Evolutionary conservation across 805 yeast genomes (phyloP).

Genomic region (Saturnispora serradocipensis): DNA sequence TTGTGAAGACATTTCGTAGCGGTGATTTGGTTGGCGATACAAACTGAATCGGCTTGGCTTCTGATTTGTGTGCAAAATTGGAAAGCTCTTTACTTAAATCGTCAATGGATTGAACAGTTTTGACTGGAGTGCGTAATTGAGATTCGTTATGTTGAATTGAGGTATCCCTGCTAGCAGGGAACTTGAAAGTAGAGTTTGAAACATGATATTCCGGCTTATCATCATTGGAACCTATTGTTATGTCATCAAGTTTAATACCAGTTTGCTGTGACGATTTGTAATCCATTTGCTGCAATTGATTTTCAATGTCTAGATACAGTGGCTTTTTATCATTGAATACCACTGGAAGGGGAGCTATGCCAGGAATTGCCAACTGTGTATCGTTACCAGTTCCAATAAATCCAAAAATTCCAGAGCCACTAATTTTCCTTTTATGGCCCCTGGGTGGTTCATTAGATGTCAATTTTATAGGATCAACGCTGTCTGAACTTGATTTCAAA

Average conservation of each 20-base stretch:
- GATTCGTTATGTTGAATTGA: conserved; percentile 6
- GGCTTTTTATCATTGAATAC: conserved; percentile 23
- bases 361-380: conserved; percentile 50
- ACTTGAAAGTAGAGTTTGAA: conserved; percentile 1
- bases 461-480: not conserved
- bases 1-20: conserved; percentile 6
- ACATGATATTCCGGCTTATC: conserved; percentile 6
- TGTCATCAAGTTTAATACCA: conserved; percentile 2
- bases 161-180: conserved; percentile 2
- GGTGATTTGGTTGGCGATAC: conserved; percentile 6
- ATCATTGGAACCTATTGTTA: not conserved
- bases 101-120: conserved; percentile 3
- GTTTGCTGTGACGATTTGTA: conserved; percentile 6
- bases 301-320: conserved; percentile 15
- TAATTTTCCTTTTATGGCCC: conserved; percentile 50
- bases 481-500: conserved; percentile 5
- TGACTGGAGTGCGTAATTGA: conserved; percentile 5
- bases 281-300: conserved; percentile 24
- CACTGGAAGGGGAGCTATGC: conserved; percentile 24
- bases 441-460: conserved; percentile 2
- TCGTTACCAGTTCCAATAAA: conserved; percentile 49
- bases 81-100: conserved; percentile 4
- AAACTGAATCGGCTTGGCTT: conserved; percentile 6
- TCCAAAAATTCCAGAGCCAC: conserved; percentile 81
- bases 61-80: conserved; percentile 6